Conservation (phyloP, 2,329 filamentous ascomycete species). For the Epichloe sibirici region DNA sequence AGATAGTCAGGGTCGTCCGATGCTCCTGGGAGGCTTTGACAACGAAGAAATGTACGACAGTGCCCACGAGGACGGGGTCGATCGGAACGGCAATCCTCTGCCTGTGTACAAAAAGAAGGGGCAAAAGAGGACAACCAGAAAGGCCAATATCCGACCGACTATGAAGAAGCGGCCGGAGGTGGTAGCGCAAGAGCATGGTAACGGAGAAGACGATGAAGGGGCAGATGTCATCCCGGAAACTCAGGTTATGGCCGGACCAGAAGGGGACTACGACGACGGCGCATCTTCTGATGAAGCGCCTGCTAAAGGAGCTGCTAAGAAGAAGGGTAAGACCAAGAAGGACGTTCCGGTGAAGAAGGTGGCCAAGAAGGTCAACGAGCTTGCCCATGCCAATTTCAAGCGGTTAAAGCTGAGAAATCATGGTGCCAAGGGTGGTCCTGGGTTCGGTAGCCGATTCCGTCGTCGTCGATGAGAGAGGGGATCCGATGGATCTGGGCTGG, state of each 20-base stretch:
- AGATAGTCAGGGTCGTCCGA: conserved; percentile 29
- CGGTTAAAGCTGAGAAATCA: conserved; percentile 50
- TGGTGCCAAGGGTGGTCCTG: conserved; percentile 49
- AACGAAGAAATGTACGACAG: conserved; percentile 49
- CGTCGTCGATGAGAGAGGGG: conserved; percentile 26
- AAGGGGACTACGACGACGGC: conserved; percentile 11
- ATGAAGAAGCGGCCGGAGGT: conserved; percentile 33
- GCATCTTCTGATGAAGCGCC: conserved; percentile 9
- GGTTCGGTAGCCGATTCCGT: conserved; percentile 45
- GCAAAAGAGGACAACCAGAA: conserved; percentile 64
- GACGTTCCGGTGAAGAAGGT: conserved; percentile 37
- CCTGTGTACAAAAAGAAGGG: conserved; percentile 72
- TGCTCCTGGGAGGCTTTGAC: conserved; percentile 49
- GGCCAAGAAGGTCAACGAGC: conserved; percentile 48
- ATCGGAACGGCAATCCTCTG: conserved; percentile 45
- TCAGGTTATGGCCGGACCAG: conserved; percentile 10
- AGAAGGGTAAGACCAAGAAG: conserved; percentile 20
- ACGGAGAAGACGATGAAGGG: conserved; percentile 18
- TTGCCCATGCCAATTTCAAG: conserved; percentile 56
- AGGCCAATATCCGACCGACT: conserved; percentile 50
- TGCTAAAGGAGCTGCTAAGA: conserved; percentile 13
- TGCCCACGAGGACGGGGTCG: conserved; percentile 37
- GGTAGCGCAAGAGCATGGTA: conserved; percentile 15
- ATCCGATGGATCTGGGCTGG: background rate
- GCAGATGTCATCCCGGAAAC: conserved; percentile 19